Evolutionary conservation across 495 filamentous ascomycete species (phyloP), one percentile per base, ranked within the genome.

Genomic region (Trichocladium uniseriatum): DNA sequence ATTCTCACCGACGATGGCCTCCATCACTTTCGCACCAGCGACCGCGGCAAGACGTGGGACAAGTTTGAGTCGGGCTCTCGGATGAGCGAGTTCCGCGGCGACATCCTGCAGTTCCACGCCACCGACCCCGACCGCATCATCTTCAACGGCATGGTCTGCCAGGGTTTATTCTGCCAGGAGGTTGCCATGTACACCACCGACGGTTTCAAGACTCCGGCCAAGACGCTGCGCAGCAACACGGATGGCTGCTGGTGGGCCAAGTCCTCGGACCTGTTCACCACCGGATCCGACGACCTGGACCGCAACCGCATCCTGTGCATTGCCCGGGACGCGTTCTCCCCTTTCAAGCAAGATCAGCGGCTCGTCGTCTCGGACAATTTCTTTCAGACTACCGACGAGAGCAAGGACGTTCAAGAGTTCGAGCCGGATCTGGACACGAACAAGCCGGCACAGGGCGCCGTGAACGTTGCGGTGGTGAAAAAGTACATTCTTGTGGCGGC

Each of bases 401-500:
- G 72, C 36, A 76, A 71, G 0, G 70, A 70, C 5, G 55, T 73
- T 6, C 67, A 77, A 32, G 74, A 79, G 59, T 74, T 73, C 31
- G 90, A 95, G 69, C 84, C 86, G 0, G 77, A 82, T 48, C 66
- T 98, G 55, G 81, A 86, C 55, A 78, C 77, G 21, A 79, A 82
- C 35, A 78, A 82, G 21, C 76, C 83, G 6, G 78, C 94, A 7
- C 69, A 76, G 47, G 90, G 89, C 29, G 74, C 95, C 45, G 75
- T 83, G 37, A 87, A 83, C 60, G 69, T 91, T 58, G 85, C 83
- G 20, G 69, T 80, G 6, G 86, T 94, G 43, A 92, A 89, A 60
- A 83, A 84, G 49, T 96, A 83, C 61, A 66, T 98, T 34, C 79
- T 98, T 10, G 88, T 81, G 15, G 91, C 90, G 16, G 82, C 84